Conservation (phyloP, 176 grass and related monocot species). For the Thinopyrum elongatum region DNA sequence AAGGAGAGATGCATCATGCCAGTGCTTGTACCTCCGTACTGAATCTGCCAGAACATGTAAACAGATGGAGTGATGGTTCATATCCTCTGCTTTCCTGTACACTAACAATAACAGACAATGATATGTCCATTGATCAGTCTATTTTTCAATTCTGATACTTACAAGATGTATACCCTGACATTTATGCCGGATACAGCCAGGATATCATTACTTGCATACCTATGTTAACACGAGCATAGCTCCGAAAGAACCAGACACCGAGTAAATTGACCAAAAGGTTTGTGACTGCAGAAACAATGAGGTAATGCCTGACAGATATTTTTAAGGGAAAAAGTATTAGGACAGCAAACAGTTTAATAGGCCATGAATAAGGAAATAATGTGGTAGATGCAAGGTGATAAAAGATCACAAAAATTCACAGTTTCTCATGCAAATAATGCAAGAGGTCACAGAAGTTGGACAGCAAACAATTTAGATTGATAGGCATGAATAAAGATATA, state of each 20-base stretch:
- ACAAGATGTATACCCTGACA: not conserved
- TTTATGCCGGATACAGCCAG: slow-evolving; percentile 6
- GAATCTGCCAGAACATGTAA: slow-evolving; percentile 96
- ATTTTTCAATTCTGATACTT: not conserved
- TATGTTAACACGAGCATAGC: slow-evolving; percentile 86
- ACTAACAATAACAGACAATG: slow-evolving; percentile 39
- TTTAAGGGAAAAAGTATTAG: not conserved
- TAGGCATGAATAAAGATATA: not conserved
- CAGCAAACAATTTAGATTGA: not conserved
- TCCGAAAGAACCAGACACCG: slow-evolving; percentile 96
- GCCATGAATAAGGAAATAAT: not conserved
- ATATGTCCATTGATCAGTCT: not conserved
- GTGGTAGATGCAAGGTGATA: not conserved
- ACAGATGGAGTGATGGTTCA: slow-evolving; percentile 96
- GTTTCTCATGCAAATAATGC: not conserved
- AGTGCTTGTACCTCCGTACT: slow-evolving; percentile 64
- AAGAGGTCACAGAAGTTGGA: not conserved
- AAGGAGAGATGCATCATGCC: not conserved
- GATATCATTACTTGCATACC: slow-evolving; percentile 41
- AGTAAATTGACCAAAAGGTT: slow-evolving; percentile 97
- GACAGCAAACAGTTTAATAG: not conserved
- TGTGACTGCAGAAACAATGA: slow-evolving; percentile 91
- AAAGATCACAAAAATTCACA: not conserved
- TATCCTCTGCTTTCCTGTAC: slow-evolving; percentile 96
- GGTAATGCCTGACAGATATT: slow-evolving; percentile 68